These are phyloP conservation scores for Dryadomyces sulphureus DNA, from an alignment of 2,329 filamentous ascomycete species.

Conservation along the genomic window DNA sequence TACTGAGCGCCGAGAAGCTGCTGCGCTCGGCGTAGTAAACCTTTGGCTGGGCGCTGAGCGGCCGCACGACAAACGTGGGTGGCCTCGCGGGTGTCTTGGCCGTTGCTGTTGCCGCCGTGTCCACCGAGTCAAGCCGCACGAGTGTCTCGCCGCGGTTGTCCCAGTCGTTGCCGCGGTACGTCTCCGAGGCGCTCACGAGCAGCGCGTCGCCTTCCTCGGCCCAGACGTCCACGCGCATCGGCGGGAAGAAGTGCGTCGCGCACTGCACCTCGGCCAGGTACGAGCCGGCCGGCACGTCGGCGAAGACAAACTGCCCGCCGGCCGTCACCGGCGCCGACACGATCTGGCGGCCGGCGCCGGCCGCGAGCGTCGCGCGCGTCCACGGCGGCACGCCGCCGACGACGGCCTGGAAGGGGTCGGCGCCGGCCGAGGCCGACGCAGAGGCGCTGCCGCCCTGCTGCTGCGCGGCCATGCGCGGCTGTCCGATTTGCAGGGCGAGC, in stretches of 20 bases:
- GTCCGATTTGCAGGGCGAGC: slow-evolving; percentile 8
- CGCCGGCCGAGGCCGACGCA: slow-evolving; percentile 1
- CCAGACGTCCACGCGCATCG: slow-evolving; percentile 57
- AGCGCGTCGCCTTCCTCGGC: slow-evolving; percentile 11
- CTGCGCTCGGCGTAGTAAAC: slow-evolving; percentile 63
- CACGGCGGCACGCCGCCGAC: slow-evolving; percentile 34
- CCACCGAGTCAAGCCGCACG: slow-evolving; percentile 22
- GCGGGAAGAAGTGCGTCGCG: slow-evolving; percentile 59
- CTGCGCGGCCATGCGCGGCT: slow-evolving; percentile 1
- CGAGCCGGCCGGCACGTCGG: slow-evolving; percentile 52
- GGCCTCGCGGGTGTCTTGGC: too few species aligned
- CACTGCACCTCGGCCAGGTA: slow-evolving; percentile 76
- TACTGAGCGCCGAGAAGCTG: slow-evolving; percentile 63
- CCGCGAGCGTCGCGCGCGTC: slow-evolving; percentile 52
- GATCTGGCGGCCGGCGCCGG: slow-evolving; percentile 38
- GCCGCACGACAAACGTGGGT: slow-evolving; percentile 39
- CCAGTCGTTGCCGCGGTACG: slow-evolving; percentile 82
- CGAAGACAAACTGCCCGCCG: slow-evolving; percentile 61
- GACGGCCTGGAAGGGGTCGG: background rate
- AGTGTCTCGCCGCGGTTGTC: slow-evolving; percentile 61
- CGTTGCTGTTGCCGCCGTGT: slow-evolving; percentile 8
- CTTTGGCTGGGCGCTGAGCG: slow-evolving; percentile 43
- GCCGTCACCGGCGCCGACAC: slow-evolving; percentile 48
- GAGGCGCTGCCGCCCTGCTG: background rate
- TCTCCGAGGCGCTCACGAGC: slow-evolving; percentile 60